Evolutionary conservation across 129 eudicot genomes (phyloP).

Genomic region (Logfia minima): DNA sequence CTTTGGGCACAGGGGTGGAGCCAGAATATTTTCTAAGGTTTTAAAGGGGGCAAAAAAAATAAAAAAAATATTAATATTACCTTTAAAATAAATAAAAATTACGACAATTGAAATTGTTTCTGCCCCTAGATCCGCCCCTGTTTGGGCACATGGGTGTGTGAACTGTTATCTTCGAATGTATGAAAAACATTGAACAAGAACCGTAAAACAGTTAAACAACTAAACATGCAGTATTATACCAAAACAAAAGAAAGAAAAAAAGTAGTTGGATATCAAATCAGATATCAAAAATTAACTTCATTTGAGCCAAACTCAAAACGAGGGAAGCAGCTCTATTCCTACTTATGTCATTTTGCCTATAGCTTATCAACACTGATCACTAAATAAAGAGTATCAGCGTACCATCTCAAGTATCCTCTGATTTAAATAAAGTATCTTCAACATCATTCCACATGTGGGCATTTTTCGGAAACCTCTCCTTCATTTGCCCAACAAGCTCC

Average conservation of each 20-base stretch:
- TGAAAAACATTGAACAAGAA: neutral
- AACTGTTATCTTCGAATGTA: neutral
- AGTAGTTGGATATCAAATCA: conserved; percentile 1
- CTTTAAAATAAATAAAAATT: too few species aligned
- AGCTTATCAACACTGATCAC: conserved; percentile 15
- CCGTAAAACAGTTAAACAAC: neutral
- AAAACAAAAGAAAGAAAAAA: neutral
- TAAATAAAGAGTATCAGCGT: conserved; percentile 13
- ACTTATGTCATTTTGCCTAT: neutral
- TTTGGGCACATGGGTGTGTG: neutral
- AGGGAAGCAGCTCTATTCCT: conserved; percentile 13
- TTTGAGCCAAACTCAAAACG: conserved; percentile 16
- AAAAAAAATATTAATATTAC: too few species aligned
- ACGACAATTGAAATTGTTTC: too few species aligned
- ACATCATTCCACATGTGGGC: conserved; percentile 64
- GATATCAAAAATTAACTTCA: conserved; percentile 12
- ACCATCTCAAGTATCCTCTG: conserved; percentile 32
- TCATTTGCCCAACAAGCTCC: conserved; percentile 50
- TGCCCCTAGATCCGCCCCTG: too few species aligned
- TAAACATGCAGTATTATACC: neutral
- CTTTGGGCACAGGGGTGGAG: too few species aligned
- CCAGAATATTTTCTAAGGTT: too few species aligned
- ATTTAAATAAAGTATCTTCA: conserved; percentile 51
- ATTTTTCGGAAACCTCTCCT: conserved; percentile 57
- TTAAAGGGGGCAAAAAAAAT: too few species aligned